Evolutionary conservation across 306 rosid species (phyloP).

Genomic region (Rosa persica): DNA sequence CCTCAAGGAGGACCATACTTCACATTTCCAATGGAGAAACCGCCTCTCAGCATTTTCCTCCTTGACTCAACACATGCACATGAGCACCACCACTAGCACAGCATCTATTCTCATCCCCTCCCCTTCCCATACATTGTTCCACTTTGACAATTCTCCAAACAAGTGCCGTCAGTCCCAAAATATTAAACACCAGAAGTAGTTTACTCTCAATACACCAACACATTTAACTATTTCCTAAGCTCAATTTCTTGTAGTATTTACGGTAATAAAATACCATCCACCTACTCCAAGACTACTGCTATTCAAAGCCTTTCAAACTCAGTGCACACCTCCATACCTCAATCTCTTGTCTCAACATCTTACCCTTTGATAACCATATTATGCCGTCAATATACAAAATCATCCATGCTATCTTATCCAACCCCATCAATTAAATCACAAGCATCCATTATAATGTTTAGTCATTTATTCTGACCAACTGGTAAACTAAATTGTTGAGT

Average conservation of each 20-base stretch:
- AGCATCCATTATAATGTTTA: too few species aligned
- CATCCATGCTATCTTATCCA: background rate
- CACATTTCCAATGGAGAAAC: background rate
- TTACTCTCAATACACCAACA: background rate
- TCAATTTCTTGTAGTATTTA: background rate
- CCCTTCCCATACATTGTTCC: too few species aligned
- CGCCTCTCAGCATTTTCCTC: background rate
- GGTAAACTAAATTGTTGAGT: background rate
- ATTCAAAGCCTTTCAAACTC: background rate
- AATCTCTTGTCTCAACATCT: background rate
- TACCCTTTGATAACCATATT: background rate
- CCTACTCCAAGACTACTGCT: background rate
- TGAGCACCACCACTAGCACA: background rate
- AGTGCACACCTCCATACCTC: background rate
- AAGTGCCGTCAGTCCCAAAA: background rate
- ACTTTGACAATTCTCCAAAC: background rate
- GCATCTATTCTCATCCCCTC: too few species aligned
- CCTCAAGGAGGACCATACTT: background rate
- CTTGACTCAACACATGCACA: background rate
- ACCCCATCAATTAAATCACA: background rate
- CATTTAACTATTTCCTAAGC: background rate
- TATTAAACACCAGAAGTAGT: background rate
- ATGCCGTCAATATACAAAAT: background rate
- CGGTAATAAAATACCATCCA: background rate
- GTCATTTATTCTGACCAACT: background rate